Percentiles rank a stretch among this genome's conserved stretches.
These are phyloP conservation scores for Drechslera avenae DNA, from an alignment of 2,329 filamentous ascomycete genomes.

Conservation along the genomic window DNA sequence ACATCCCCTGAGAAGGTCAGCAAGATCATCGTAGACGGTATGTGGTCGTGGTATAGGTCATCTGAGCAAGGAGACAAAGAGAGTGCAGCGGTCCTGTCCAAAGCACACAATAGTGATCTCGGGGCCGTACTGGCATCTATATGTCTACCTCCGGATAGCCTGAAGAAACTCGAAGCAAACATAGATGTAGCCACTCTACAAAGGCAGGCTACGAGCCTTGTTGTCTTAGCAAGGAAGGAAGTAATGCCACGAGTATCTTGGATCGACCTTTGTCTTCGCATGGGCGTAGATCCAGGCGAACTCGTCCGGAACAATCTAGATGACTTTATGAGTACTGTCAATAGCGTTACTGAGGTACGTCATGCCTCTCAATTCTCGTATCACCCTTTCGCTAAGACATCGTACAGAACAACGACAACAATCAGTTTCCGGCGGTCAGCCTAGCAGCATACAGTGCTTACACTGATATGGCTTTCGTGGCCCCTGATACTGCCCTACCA, in stretches of 20 bases:
- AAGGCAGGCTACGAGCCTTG: constrained; percentile 73
- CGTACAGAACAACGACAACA: constrained; percentile 28
- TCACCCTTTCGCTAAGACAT: constrained; percentile 1
- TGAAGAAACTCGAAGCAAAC: constrained; percentile 50
- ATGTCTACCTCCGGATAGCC: constrained; percentile 62
- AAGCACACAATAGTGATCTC: constrained; percentile 68
- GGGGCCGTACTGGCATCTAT: constrained; percentile 66
- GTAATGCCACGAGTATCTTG: constrained; percentile 79
- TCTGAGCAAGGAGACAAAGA: constrained; percentile 78
- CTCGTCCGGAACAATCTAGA: constrained; percentile 70
- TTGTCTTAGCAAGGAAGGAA: constrained; percentile 78
- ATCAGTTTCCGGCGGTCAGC: constrained; percentile 54
- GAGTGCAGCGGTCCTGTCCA: constrained; percentile 68
- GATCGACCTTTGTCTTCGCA: constrained; percentile 85
- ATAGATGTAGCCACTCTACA: constrained; percentile 62
- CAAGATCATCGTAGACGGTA: constrained; percentile 67
- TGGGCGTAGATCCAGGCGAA: constrained; percentile 80
- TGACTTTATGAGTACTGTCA: constrained; percentile 71
- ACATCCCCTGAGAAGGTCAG: constrained; percentile 62
- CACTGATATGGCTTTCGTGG: constrained; percentile 91
- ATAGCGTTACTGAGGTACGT: constrained; percentile 61
- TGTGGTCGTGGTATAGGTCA: constrained; percentile 80
- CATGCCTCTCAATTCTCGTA: constrained; percentile 16
- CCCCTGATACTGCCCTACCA: constrained; percentile 79
- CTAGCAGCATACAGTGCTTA: constrained; percentile 81